Evolutionary conservation across 768 basidiomycete species (phyloP).

Genomic region (Kondoa subrosea): DNA sequence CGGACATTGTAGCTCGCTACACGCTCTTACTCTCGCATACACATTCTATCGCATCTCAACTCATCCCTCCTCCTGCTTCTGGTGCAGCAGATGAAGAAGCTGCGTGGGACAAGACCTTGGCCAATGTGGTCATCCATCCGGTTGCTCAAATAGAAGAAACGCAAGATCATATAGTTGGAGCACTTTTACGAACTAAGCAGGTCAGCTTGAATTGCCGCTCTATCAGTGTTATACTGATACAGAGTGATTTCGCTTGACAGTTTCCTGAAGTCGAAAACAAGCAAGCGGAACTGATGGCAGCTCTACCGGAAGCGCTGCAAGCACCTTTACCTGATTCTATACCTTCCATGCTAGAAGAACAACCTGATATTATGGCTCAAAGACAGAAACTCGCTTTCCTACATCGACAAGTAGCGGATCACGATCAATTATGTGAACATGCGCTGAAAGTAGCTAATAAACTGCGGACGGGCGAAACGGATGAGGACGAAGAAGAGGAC

Average conservation of each 20-base stretch:
- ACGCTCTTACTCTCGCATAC: constrained; percentile 16
- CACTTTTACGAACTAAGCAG: constrained; percentile 17
- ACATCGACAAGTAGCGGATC: background rate
- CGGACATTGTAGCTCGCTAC: constrained; percentile 15
- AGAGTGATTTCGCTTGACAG: background rate
- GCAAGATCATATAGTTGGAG: constrained; percentile 16
- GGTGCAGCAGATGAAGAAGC: constrained; percentile 3
- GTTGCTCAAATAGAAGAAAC: constrained; percentile 10
- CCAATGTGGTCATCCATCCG: constrained; percentile 15
- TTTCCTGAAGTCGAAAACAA: constrained; percentile 15
- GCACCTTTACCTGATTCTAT: constrained; percentile 7
- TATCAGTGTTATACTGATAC: background rate
- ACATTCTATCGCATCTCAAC: constrained; percentile 15
- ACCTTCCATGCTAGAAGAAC: constrained; percentile 9
- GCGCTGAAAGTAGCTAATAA: constrained; percentile 6
- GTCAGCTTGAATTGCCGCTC: background rate
- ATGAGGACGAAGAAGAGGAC: constrained; percentile 14
- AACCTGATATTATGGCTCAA: constrained; percentile 14
- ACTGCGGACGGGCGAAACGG: constrained; percentile 7
- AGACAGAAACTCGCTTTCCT: constrained; percentile 3
- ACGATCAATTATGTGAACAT: constrained; percentile 10
- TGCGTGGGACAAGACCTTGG: constrained; percentile 15
- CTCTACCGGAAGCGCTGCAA: constrained; percentile 4
- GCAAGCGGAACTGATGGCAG: constrained; percentile 2
- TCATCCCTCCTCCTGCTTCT: constrained; percentile 14